These are phyloP conservation scores for Melocanna baccifera DNA, from an alignment of 176 grass and related monocot species.

Conservation along the genomic window DNA sequence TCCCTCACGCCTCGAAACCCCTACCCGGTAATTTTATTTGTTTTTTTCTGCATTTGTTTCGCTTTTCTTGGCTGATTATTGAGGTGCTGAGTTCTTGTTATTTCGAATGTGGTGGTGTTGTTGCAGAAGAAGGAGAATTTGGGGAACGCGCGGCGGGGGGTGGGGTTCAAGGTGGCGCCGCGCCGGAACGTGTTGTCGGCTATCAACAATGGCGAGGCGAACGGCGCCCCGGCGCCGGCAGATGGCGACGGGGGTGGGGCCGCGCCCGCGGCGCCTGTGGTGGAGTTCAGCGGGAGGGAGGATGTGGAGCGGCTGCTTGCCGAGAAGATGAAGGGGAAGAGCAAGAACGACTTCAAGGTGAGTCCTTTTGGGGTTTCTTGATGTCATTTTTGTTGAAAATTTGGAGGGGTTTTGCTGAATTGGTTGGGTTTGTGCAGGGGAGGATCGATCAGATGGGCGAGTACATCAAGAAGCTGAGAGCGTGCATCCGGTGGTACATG, in stretches of 20 bases:
- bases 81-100: background rate
- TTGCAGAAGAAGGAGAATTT: constrained; percentile 78
- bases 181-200: constrained; percentile 61
- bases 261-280: background rate
- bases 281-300: constrained; percentile 72
- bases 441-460: constrained; percentile 74
- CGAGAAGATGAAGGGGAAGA: constrained; percentile 88
- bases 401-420: background rate
- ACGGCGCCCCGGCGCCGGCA: background rate
- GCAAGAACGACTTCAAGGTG: constrained; percentile 90
- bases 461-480: constrained; percentile 83
- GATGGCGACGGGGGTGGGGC: background rate
- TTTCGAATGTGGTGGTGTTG: background rate
- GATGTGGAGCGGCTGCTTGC: constrained; percentile 82
- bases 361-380: background rate
- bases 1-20: constrained; percentile 48
- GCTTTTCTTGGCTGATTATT: background rate
- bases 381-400: background rate
- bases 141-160: constrained; percentile 31
- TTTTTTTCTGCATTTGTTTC: background rate
- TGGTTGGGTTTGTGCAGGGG: constrained; percentile 39
- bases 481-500: constrained; percentile 61
- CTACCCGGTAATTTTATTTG: constrained; percentile 35
- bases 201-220: constrained; percentile 49
- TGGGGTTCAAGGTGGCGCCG: constrained; percentile 37